These are phyloP conservation scores for Houttuynia cordata DNA, from an alignment of 164 flowering plant species.

Conservation along the genomic window DNA sequence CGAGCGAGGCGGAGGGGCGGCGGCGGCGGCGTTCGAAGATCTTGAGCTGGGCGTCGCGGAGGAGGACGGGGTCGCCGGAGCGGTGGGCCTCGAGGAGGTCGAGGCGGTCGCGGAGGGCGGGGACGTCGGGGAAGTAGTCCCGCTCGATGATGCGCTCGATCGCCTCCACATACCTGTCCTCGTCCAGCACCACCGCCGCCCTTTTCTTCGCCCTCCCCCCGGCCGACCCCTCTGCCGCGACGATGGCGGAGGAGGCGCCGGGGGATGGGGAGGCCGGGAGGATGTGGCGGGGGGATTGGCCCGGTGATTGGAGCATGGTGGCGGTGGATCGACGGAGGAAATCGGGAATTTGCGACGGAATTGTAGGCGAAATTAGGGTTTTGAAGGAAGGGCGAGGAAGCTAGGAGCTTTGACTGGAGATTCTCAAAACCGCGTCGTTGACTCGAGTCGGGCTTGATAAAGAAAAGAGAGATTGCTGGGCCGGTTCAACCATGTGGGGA, in stretches of 20 bases:
- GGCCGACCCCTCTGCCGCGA: not conserved
- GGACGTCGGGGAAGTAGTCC: slow-evolving; percentile 85
- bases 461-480: no score
- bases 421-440: no score
- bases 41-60: slow-evolving; percentile 90
- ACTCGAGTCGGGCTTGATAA: no score
- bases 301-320: slow-evolving; percentile 79
- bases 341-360: not conserved
- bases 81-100: slow-evolving; percentile 82
- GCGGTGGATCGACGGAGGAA: not conserved
- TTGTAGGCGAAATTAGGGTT: no score
- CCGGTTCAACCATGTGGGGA: no score
- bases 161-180: slow-evolving; percentile 67
- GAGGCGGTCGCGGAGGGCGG: slow-evolving; percentile 78
- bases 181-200: slow-evolving; percentile 49
- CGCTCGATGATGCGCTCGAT: slow-evolving; percentile 89
- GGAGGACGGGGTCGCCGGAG: slow-evolving; percentile 60
- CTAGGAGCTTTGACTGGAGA: no score
- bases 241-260: not conserved
- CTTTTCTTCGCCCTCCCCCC: not conserved
- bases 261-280: slow-evolving; percentile 40
- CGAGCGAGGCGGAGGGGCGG: not conserved
- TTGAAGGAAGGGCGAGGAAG: no score
- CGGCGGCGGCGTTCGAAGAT: slow-evolving; percentile 60
- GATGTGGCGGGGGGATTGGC: slow-evolving; percentile 79